These are phyloP conservation scores for Lipomyces chichibuensis DNA, from an alignment of 805 yeast genomes.

Conservation along the genomic window DNA sequence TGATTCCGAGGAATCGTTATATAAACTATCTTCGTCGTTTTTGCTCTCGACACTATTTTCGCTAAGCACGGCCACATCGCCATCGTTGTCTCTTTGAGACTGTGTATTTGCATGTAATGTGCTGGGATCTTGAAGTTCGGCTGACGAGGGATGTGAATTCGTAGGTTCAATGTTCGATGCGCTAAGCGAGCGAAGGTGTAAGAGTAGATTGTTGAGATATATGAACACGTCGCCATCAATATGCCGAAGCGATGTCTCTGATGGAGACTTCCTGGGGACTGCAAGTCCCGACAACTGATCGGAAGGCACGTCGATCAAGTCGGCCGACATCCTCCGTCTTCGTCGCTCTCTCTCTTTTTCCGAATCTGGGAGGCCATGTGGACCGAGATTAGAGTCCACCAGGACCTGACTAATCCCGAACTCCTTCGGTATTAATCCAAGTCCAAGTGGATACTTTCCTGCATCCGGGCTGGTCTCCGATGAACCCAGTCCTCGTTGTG, in stretches of 20 bases:
- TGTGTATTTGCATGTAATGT: neutral
- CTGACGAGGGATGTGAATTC: neutral
- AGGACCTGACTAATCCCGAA: conserved; percentile 12
- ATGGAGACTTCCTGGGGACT: too few species aligned
- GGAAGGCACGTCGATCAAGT: neutral
- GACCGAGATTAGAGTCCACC: conserved; percentile 3
- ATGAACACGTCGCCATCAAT: conserved; percentile 1
- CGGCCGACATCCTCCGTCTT: neutral
- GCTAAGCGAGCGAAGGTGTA: neutral
- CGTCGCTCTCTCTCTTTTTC: neutral
- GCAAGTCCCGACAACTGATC: neutral
- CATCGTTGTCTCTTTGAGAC: neutral
- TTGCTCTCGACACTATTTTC: neutral
- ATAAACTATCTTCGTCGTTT: neutral
- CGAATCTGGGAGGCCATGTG: neutral
- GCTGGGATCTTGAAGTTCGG: neutral
- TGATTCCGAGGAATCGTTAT: neutral
- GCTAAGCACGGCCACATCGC: neutral
- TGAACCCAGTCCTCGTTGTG: neutral
- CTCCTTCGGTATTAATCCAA: conserved; percentile 13
- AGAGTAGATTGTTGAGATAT: neutral
- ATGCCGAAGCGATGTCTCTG: neutral
- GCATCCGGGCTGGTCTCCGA: neutral
- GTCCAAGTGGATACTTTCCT: conserved; percentile 16
- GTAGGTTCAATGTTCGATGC: neutral